Base-by-base conservation (phyloP, 176 grass and related monocot genomes). In the Saccharum officinarum region DNA sequence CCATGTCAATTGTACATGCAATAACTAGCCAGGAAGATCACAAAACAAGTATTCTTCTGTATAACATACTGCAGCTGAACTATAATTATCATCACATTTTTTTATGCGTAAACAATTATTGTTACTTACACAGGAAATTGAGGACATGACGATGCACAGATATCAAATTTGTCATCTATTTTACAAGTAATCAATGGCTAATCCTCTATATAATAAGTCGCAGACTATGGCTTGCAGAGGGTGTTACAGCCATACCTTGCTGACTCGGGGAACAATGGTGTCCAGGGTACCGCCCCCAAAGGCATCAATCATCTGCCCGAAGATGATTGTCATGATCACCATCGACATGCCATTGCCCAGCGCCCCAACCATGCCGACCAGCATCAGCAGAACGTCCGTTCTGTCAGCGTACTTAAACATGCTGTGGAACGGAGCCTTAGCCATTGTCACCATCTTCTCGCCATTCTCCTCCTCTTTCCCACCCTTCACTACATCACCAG, bases 271-370 rank as follows among this genome's bases (percentile, higher is more conserved):
- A 45, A 90, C 67, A 38, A 86, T 71, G 66, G n/a, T 86, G 66
- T 34, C 72, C 0, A 11, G 23, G 57, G 54, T 79, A 45, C 55
- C 26, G 2, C 26, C 44, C 33, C 88, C 88, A 42, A 79, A 90
- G 52, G 84, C 84, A 9, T 83, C 57, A n/a, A 90, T 1, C 65
- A 78, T 77, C 73, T 72, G 65, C 16, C 79, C 88, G 6, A 90
- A 86, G 84, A 90, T 78, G 73, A 90, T 67, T 34, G 84, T 60
- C 84, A 86, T 79, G 33, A 78, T 0, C 22, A 82, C 78, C 45
- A 83, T 80, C 26, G 79, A 83, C 73, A 86, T 69, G 52, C 88
- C 84, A 4, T 46, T 86, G 18, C 33, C 83, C 12, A 86, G 52
- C 1, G 83, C 84, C 12, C 34, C 73, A 0, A 77, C 79, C 13